These are phyloP conservation scores for Saksenaea vasiformis DNA, from an alignment of 371 early-diverging fungal genomes.

Conservation along the genomic window DNA sequence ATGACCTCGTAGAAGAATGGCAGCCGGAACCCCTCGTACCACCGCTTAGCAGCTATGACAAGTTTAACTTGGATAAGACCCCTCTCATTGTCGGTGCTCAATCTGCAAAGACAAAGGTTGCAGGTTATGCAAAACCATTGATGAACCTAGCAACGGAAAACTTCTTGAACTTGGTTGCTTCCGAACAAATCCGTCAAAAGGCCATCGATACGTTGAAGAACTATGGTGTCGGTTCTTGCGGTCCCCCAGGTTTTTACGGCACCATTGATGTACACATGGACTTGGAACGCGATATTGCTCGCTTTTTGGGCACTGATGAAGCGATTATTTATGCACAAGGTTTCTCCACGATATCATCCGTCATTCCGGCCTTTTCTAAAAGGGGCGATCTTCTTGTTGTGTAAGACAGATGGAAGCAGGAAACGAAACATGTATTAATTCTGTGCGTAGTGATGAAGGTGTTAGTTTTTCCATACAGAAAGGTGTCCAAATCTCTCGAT, in stretches of 20 bases:
- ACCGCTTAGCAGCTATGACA: conserved; percentile 68
- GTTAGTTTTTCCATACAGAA: conserved; percentile 90
- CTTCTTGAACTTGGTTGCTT: conserved; percentile 81
- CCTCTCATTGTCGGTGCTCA: conserved; percentile 76
- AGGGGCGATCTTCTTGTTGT: conserved; percentile 95
- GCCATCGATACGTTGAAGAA: conserved; percentile 88
- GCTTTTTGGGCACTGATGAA: conserved; percentile 86
- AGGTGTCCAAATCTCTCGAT: conserved; percentile 89
- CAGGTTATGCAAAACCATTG: conserved; percentile 55
- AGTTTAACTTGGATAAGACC: conserved; percentile 76
- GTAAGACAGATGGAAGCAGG: conserved; percentile 31
- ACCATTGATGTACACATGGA: conserved; percentile 98
- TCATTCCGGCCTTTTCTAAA: conserved; percentile 98
- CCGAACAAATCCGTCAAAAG: conserved; percentile 79
- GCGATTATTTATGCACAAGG: conserved; percentile 99
- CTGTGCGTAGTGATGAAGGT: conserved; percentile 74
- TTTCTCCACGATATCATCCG: conserved; percentile 92
- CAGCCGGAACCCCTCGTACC: conserved; percentile 95
- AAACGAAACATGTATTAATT: not conserved
- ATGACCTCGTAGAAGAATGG: conserved; percentile 96
- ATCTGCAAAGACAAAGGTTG: conserved; percentile 59
- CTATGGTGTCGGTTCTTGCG: conserved; percentile 99
- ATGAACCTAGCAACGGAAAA: conserved; percentile 89
- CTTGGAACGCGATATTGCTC: conserved; percentile 90
- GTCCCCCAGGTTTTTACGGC: conserved; percentile 99